These are phyloP conservation scores for Recurvomyces mirabilis DNA, from an alignment of 495 filamentous ascomycete genomes.

Conservation along the genomic window DNA sequence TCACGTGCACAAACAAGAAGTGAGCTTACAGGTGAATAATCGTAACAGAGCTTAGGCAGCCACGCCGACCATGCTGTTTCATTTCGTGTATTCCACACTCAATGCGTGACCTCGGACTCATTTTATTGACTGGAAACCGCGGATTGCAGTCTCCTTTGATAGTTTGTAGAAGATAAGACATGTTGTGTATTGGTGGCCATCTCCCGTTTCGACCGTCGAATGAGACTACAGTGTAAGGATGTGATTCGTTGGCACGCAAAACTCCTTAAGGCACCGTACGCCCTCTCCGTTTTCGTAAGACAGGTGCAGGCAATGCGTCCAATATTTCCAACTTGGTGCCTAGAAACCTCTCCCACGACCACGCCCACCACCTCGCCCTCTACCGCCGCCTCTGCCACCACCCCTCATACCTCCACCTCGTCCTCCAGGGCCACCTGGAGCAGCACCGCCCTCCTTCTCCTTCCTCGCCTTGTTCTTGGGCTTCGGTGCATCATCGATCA, in stretches of 20 bases:
- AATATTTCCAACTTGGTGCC: neutral
- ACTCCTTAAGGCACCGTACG: neutral
- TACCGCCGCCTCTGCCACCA: constrained; percentile 13
- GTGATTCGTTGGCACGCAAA: neutral
- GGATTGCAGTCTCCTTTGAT: too few relatives aligned
- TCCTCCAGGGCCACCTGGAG: too few relatives aligned
- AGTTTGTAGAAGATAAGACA: too few relatives aligned
- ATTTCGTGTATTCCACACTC: too few relatives aligned
- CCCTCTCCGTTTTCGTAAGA: neutral
- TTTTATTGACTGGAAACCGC: too few relatives aligned
- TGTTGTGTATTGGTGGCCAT: neutral
- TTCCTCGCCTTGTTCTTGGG: constrained; percentile 99
- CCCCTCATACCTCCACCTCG: constrained; percentile 14
- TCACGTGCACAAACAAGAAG: too few relatives aligned
- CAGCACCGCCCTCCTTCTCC: constrained; percentile 52
- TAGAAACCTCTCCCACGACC: constrained; percentile 22
- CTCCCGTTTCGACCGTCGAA: neutral
- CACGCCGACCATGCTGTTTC: too few relatives aligned
- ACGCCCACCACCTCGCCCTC: constrained; percentile 18
- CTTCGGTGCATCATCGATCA: constrained; percentile 93
- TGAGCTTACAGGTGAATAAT: too few relatives aligned
- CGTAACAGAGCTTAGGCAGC: too few relatives aligned
- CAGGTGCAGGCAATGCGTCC: neutral
- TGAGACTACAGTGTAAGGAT: too few relatives aligned
- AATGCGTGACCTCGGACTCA: too few relatives aligned